Percentiles rank a stretch among this genome's conserved stretches.
phyloP scores from a whole-genome alignment of 768 basidiomycete genomes.

The Pisolithus tinctorius region DNA sequence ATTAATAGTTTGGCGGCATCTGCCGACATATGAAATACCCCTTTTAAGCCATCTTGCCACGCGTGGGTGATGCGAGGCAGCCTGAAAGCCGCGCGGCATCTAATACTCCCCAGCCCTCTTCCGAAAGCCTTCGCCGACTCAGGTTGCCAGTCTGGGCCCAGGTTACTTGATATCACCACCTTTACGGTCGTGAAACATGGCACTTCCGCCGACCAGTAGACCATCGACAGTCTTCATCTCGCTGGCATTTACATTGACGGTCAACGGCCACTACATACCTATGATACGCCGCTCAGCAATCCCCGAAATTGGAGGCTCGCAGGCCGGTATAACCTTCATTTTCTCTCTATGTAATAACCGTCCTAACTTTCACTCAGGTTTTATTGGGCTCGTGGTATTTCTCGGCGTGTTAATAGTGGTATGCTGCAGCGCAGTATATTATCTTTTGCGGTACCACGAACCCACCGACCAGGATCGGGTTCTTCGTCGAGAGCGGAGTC shows the following conservation, averaged over 20 bases:
- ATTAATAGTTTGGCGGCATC: not conserved
- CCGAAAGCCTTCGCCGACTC: not conserved
- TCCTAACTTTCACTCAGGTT: conserved; percentile 32
- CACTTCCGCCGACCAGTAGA: not conserved
- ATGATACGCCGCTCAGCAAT: conserved; percentile 22
- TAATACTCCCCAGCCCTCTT: no score
- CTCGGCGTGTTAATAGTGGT: conserved; percentile 48
- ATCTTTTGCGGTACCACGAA: conserved; percentile 47
- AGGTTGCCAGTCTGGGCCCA: not conserved
- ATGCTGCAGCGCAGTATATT: conserved; percentile 47
- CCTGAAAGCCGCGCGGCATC: not conserved
- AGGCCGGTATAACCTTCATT: conserved; percentile 34
- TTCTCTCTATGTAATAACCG: not conserved
- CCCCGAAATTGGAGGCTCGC: conserved; percentile 45
- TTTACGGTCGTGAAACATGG: not conserved
- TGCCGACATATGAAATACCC: not conserved
- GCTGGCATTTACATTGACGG: not conserved
- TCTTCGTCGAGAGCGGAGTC: conserved; percentile 26
- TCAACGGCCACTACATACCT: conserved; percentile 1
- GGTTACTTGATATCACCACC: no score
- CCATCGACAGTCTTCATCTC: not conserved
- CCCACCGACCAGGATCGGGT: conserved; percentile 35
- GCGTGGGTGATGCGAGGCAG: not conserved
- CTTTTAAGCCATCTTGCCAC: not conserved
- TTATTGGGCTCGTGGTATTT: conserved; percentile 53